A percentile compares a stretch with the other conserved stretches of the same genome.
phyloP scores from a whole-genome alignment of 345 rosid genomes.

The Limnanthes douglasii region DNA sequence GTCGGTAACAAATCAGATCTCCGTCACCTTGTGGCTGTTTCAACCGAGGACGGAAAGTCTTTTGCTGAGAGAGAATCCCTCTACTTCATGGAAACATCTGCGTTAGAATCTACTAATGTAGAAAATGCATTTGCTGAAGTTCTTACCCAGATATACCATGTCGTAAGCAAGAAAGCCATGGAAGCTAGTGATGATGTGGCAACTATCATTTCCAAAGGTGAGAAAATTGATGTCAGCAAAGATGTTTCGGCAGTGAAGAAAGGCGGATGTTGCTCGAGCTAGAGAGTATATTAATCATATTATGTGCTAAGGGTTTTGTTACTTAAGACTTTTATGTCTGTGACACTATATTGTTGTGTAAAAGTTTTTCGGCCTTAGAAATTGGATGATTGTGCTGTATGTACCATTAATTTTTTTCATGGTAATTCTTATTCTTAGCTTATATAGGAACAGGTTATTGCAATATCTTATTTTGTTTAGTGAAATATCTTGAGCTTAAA shows the following conservation, averaged over 20 bases:
- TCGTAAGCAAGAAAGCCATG: conserved; percentile 37
- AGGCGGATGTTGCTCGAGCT: conserved; percentile 18
- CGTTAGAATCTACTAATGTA: conserved; percentile 33
- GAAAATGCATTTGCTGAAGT: conserved; percentile 37
- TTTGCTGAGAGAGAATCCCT: conserved; percentile 35
- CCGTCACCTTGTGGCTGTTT: conserved; percentile 37
- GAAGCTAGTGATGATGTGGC: conserved; percentile 18
- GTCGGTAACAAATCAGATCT: conserved; percentile 41
- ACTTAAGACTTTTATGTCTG: too few species aligned
- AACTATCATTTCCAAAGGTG: conserved; percentile 14
- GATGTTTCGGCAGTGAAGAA: conserved; percentile 26
- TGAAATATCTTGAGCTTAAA: too few species aligned
- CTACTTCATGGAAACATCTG: conserved; percentile 44
- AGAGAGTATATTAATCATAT: too few species aligned
- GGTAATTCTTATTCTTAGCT: too few species aligned
- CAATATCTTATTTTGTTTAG: too few species aligned
- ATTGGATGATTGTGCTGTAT: too few species aligned
- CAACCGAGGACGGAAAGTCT: conserved; percentile 26
- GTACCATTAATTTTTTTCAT: too few species aligned
- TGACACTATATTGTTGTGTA: too few species aligned
- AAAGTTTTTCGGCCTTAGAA: too few species aligned
- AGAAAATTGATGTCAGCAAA: conserved; percentile 20
- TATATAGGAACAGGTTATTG: too few species aligned
- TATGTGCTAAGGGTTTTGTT: too few species aligned
- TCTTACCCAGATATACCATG: conserved; percentile 29